A percentile compares a stretch with the other conserved stretches of the same genome.
Conservation (phyloP, 495 filamentous ascomycete genomes). For the Hyphodiscus hymeniophilus region DNA sequence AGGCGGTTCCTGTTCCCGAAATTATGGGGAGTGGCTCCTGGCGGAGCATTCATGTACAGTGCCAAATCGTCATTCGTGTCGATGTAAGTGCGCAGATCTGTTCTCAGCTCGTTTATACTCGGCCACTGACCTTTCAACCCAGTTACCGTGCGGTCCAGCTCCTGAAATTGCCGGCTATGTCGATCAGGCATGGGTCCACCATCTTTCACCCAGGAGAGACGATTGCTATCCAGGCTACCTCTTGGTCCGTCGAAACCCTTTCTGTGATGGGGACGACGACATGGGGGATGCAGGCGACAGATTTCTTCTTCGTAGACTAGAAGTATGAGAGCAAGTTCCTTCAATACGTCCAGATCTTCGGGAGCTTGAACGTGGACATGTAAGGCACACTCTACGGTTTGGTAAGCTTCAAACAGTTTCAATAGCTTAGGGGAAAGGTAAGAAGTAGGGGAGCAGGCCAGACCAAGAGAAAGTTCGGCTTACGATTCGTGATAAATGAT, state of each 20-base stretch:
- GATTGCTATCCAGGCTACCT: slow-evolving; percentile 10
- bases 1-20: slow-evolving; percentile 7
- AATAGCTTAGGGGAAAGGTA: not conserved
- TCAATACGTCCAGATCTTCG: slow-evolving; percentile 7
- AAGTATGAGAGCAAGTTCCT: slow-evolving; percentile 11
- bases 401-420: not conserved
- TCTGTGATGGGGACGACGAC: slow-evolving; percentile 6
- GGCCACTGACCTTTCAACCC: not conserved
- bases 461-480: not conserved
- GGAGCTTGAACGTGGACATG: slow-evolving; percentile 17
- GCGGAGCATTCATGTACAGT: not conserved
- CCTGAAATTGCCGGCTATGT: not conserved
- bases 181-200: not conserved
- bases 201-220: not conserved
- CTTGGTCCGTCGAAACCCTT: not conserved
- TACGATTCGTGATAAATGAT: slow-evolving; percentile 15
- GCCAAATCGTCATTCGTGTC: not conserved
- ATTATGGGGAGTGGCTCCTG: not conserved
- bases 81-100: not conserved
- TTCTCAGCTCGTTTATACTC: not conserved
- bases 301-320: slow-evolving; percentile 16
- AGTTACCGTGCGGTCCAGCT: not conserved
- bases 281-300: slow-evolving; percentile 8
- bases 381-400: slow-evolving; percentile 7
- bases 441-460: not conserved